Evolutionary conservation across 2,329 filamentous ascomycete genomes (phyloP).

Genomic region (Pseudocercospora pini-densiflorae): DNA sequence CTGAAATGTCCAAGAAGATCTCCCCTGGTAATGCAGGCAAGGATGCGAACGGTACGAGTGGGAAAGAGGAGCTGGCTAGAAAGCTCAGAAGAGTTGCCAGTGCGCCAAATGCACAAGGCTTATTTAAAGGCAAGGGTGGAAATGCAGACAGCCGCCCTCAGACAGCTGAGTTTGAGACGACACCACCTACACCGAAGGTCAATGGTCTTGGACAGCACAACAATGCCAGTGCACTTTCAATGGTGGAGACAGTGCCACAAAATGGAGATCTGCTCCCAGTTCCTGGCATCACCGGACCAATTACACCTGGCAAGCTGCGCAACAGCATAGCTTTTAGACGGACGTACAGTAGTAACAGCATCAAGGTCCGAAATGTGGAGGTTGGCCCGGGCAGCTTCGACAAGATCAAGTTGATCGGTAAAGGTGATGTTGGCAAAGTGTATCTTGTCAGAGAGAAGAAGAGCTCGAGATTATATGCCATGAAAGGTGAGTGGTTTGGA

Average conservation of each 20-base stretch:
- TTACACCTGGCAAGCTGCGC: constrained; percentile 68
- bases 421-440: constrained; percentile 98
- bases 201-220: constrained; percentile 53
- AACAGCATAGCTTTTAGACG: constrained; percentile 78
- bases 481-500: constrained; percentile 74
- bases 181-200: constrained; percentile 59
- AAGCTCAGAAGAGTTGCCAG: constrained; percentile 94
- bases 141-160: constrained; percentile 53
- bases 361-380: constrained; percentile 97
- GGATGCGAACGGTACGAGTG: constrained; percentile 72
- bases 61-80: constrained; percentile 91
- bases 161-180: constrained; percentile 75
- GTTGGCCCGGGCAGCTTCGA: constrained; percentile 95
- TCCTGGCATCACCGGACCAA: constrained; percentile 61
- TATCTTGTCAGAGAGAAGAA: constrained; percentile 99
- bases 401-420: constrained; percentile 99
- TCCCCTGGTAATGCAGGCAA: constrained; percentile 65
- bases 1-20: constrained; percentile 71
- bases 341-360: constrained; percentile 98
- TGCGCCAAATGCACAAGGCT: constrained; percentile 92
- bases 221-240: constrained; percentile 53
- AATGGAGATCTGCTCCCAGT: constrained; percentile 43
- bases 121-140: constrained; percentile 63
- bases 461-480: constrained; percentile 90
- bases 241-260: constrained; percentile 53